phyloP scores from a whole-genome alignment of 306 rosid species.

The Cercis canadensis region DNA sequence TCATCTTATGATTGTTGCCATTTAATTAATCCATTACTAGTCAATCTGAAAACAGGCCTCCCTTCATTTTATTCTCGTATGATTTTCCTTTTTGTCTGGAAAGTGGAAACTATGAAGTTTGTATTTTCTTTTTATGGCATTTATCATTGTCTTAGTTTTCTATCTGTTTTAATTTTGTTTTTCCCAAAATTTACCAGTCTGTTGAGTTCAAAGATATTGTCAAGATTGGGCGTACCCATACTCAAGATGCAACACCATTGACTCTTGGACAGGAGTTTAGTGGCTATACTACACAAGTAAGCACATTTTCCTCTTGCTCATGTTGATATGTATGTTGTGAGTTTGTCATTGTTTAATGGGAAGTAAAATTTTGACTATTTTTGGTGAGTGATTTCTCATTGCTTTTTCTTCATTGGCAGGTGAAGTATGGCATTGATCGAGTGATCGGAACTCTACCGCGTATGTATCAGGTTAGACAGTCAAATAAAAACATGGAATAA shows the following conservation, averaged over 20 bases:
- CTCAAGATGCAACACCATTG: constrained; percentile 98
- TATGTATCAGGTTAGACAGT: constrained; percentile 80
- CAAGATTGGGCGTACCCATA: constrained; percentile 98
- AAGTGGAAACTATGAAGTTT: constrained; percentile 18
- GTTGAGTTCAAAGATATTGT: constrained; percentile 92
- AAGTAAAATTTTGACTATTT: constrained; percentile 18
- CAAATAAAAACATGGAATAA: constrained; percentile 9
- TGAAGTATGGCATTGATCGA: constrained; percentile 87
- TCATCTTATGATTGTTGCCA: constrained; percentile 7
- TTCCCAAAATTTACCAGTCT: constrained; percentile 57
- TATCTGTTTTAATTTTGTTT: neutral
- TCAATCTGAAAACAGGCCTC: neutral
- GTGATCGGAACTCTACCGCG: constrained; percentile 77
- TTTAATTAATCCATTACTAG: neutral
- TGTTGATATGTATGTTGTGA: constrained; percentile 10
- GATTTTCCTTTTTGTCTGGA: constrained; percentile 25
- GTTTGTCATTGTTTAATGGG: constrained; percentile 11
- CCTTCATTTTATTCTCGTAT: constrained; percentile 16
- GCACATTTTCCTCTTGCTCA: constrained; percentile 34
- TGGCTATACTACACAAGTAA: constrained; percentile 95
- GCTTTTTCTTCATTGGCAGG: constrained; percentile 60
- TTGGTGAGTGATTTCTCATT: constrained; percentile 32
- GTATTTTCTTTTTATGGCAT: neutral
- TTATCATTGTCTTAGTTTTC: constrained; percentile 3
- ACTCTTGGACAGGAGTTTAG: constrained; percentile 99